Conservation (phyloP, 345 rosid species). For the Salix brachista region DNA sequence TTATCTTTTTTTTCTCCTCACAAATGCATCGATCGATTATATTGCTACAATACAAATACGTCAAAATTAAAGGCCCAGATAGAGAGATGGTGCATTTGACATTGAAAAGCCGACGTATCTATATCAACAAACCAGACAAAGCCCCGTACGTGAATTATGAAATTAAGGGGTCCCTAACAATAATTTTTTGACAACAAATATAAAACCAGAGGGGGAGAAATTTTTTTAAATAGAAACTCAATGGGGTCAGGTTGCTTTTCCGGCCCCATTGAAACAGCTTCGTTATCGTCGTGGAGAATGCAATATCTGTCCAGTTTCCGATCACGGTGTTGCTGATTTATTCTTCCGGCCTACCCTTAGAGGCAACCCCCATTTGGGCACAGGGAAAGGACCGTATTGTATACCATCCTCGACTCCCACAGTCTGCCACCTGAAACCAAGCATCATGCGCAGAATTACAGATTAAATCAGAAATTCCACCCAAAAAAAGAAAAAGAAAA, state of each 20-base stretch:
- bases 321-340: constrained; percentile 1
- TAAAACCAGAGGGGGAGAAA: background rate
- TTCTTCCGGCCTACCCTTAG: constrained; percentile 44
- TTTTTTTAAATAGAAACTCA: too few relatives aligned
- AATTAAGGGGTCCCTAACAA: constrained; percentile 5
- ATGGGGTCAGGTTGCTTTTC: constrained; percentile 15
- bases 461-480: background rate
- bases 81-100: background rate
- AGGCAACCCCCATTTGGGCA: constrained; percentile 82
- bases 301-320: background rate
- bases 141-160: background rate
- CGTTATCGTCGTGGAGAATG: constrained; percentile 5
- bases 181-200: background rate
- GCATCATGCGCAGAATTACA: background rate
- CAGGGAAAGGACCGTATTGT: constrained; percentile 92
- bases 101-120: constrained; percentile 3
- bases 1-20: background rate
- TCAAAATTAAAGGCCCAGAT: background rate
- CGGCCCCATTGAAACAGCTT: constrained; percentile 8
- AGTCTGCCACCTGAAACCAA: constrained; percentile 67
- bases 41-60: background rate
- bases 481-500: background rate
- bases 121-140: background rate
- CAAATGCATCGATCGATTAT: background rate
- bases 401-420: constrained; percentile 68